A percentile compares a stretch with the other conserved stretches of the same genome.
These are phyloP conservation scores for Bathelium albidoporum DNA, from an alignment of 495 filamentous ascomycete genomes.

Conservation along the genomic window DNA sequence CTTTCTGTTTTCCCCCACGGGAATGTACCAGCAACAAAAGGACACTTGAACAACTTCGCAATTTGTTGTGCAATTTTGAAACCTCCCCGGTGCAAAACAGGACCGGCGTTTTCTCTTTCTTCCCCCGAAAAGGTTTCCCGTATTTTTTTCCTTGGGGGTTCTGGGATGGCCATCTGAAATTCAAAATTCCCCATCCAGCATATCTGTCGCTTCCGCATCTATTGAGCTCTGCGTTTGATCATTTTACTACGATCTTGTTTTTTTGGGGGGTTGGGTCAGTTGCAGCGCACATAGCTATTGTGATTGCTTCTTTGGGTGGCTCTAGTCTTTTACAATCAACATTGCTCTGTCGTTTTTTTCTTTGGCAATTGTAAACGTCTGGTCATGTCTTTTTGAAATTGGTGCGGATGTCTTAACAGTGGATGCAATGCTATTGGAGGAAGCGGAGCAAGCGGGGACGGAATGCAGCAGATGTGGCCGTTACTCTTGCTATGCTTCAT, in stretches of 20 bases:
- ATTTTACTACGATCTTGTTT: not conserved
- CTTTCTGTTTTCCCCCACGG: too few relatives aligned
- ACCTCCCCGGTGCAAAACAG: not conserved
- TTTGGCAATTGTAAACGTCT: too few relatives aligned
- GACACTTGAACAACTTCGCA: not conserved
- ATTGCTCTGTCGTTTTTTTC: not conserved
- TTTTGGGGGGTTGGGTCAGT: not conserved
- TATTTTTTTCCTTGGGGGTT: too few relatives aligned
- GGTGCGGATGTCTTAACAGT: not conserved
- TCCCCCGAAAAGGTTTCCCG: not conserved
- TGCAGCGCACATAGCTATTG: not conserved
- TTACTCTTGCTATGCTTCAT: not conserved
- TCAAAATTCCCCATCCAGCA: not conserved
- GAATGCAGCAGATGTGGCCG: not conserved
- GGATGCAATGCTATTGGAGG: not conserved
- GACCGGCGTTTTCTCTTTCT: not conserved
- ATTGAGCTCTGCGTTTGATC: not conserved
- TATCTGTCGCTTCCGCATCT: constrained; percentile 4
- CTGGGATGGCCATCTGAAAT: constrained; percentile 3
- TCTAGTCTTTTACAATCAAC: not conserved
- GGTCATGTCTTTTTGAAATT: not conserved
- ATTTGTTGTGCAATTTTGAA: not conserved
- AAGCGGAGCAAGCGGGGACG: not conserved
- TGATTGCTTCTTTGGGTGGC: not conserved
- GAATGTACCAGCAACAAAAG: not conserved